Evolutionary conservation across 2,329 filamentous ascomycete species (phyloP).

Genomic region (Ceratocystis harringtonii): DNA sequence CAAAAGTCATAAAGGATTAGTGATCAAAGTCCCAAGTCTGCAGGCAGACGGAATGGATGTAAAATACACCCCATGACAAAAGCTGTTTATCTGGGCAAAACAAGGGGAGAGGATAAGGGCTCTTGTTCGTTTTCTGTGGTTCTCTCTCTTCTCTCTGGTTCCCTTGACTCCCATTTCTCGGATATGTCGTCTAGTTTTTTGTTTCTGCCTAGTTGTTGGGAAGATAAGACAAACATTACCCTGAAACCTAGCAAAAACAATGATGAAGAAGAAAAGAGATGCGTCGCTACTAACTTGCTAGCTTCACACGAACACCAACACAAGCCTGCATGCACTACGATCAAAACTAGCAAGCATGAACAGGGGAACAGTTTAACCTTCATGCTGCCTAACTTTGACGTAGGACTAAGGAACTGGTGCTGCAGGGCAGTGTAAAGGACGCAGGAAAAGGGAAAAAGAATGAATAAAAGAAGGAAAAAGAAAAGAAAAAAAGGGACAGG

Average conservation of each 20-base stretch:
- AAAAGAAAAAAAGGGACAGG: background rate
- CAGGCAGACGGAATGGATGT: background rate
- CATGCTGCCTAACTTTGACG: background rate
- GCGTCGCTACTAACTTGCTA: background rate
- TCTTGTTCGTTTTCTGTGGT: background rate
- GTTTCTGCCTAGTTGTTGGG: slow-evolving; percentile 3
- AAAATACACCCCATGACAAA: background rate
- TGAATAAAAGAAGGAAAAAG: background rate
- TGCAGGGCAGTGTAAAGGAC: background rate
- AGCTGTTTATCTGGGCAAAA: background rate
- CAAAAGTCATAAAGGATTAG: background rate
- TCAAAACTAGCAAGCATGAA: background rate
- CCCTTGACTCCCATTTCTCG: slow-evolving; percentile 4
- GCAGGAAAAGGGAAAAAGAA: background rate
- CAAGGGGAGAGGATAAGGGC: background rate
- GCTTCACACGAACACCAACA: background rate
- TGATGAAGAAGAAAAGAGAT: background rate
- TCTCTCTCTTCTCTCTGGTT: background rate
- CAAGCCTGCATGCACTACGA: background rate
- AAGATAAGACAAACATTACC: background rate
- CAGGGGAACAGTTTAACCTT: background rate
- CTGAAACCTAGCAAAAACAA: background rate
- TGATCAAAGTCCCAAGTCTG: background rate
- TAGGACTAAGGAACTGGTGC: background rate
- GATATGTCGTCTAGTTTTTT: background rate